phyloP scores from a whole-genome alignment of 768 basidiomycete genomes.

The Gloeopeniophorella convolvens region DNA sequence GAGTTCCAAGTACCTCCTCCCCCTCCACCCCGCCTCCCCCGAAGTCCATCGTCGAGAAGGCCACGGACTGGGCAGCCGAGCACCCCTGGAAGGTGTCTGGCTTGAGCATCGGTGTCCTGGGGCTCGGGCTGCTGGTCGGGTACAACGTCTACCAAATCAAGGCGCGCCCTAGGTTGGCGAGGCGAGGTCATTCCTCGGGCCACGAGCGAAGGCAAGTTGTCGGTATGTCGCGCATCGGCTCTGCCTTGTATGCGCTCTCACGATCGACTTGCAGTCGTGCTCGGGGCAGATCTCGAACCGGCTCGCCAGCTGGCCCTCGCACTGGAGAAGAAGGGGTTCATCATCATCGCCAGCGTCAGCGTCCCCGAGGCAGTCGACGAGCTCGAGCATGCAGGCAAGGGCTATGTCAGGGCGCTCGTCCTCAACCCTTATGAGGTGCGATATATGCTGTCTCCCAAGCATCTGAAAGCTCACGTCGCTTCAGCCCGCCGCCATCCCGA shows the following conservation, averaged over 20 bases:
- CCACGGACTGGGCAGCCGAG: slow-evolving; percentile 44
- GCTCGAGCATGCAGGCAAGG: slow-evolving; percentile 60
- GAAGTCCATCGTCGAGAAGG: slow-evolving; percentile 38
- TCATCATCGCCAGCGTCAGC: slow-evolving; percentile 75
- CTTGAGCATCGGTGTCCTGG: slow-evolving; percentile 49
- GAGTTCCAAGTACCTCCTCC: slow-evolving; percentile 71
- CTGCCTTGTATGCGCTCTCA: slow-evolving; percentile 9
- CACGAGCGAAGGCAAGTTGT: slow-evolving; percentile 41
- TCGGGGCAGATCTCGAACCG: slow-evolving; percentile 72
- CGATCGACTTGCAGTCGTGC: slow-evolving; percentile 45
- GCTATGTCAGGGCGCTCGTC: slow-evolving; percentile 76
- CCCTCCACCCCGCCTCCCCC: slow-evolving; percentile 49
- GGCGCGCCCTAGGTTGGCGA: slow-evolving; percentile 22
- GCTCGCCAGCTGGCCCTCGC: slow-evolving; percentile 68
- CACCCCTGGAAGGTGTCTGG: slow-evolving; percentile 60
- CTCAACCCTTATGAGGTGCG: slow-evolving; percentile 73
- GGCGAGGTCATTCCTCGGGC: slow-evolving; percentile 22
- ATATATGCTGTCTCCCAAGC: neutral
- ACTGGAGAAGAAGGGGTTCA: slow-evolving; percentile 73
- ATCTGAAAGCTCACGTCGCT: neutral
- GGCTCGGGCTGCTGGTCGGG: slow-evolving; percentile 54
- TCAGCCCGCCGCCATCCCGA: slow-evolving; percentile 63
- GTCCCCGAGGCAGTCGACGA: slow-evolving; percentile 56
- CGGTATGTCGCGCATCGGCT: slow-evolving; percentile 28
- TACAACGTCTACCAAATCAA: slow-evolving; percentile 34